Evolutionary conservation across 1,284 basidiomycete genomes (phyloP).

Genomic region (Ustilago tritici): DNA sequence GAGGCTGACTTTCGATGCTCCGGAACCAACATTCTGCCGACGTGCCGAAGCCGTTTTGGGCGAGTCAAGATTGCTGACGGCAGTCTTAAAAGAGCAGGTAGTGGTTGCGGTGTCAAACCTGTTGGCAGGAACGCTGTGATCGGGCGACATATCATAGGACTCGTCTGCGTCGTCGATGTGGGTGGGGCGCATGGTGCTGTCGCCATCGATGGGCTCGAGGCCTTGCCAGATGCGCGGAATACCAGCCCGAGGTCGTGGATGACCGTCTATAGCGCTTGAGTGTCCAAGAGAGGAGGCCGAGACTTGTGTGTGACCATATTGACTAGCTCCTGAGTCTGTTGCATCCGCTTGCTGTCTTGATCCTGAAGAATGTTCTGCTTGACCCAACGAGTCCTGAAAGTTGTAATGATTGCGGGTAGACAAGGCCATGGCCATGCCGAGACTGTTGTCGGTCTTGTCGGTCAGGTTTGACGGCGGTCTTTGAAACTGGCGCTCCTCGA

Average conservation of each 20-base stretch:
- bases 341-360: conserved; percentile 11
- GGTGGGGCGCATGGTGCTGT: conserved; percentile 24
- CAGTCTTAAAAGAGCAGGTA: conserved; percentile 41
- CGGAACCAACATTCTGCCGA: conserved; percentile 18
- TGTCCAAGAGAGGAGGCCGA: conserved; percentile 12
- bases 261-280: conserved; percentile 13
- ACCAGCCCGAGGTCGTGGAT: conserved; percentile 32
- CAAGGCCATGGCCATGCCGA: conserved; percentile 24
- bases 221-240: conserved; percentile 56
- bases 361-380: conserved; percentile 24
- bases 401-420: conserved; percentile 23
- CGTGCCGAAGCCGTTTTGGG: conserved; percentile 24
- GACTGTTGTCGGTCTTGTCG: conserved; percentile 28
- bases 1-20: conserved; percentile 36
- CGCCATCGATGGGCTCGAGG: conserved; percentile 32
- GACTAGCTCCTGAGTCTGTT: not conserved
- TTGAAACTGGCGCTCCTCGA: not conserved
- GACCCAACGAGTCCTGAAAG: conserved; percentile 21
- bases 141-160: conserved; percentile 37
- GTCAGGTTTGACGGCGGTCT: conserved; percentile 27
- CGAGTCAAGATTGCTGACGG: conserved; percentile 36
- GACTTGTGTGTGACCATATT: conserved; percentile 2
- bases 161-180: conserved; percentile 37
- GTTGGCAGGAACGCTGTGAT: conserved; percentile 29
- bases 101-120: conserved; percentile 46